A percentile compares a stretch with the other conserved stretches of the same genome.
Conservation (phyloP, 1,139 yeast genomes). For the Ogataea hybrid region DNA sequence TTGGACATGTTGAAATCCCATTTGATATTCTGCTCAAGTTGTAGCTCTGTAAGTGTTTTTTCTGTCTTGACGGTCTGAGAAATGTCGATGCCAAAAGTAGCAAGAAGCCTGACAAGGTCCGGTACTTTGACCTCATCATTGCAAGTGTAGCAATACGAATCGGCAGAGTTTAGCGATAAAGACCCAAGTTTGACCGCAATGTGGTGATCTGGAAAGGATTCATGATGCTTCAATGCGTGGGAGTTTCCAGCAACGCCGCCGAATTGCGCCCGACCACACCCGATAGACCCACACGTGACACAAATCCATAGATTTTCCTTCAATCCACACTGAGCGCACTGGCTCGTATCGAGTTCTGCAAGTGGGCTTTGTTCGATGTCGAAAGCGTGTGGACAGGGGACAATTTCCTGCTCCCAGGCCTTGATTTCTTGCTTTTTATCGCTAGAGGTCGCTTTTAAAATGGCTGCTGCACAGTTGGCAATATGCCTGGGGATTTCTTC, state of each 20-base stretch:
- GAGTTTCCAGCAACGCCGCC: conserved; percentile 93
- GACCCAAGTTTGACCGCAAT: conserved; percentile 92
- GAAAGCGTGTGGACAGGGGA: conserved; percentile 74
- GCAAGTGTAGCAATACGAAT: conserved; percentile 84
- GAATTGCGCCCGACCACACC: conserved; percentile 92
- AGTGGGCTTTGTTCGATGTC: conserved; percentile 43
- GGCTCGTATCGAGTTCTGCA: conserved; percentile 37
- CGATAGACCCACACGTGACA: conserved; percentile 80
- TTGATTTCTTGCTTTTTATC: conserved; percentile 68
- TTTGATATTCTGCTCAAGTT: conserved; percentile 85
- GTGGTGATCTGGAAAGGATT: conserved; percentile 52
- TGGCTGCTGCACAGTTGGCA: conserved; percentile 40
- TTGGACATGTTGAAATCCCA: conserved; percentile 90
- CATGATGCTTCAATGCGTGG: conserved; percentile 77
- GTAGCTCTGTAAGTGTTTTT: conserved; percentile 81
- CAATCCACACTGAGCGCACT: conserved; percentile 68
- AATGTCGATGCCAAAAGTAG: conserved; percentile 69
- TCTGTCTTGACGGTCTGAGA: conserved; percentile 63
- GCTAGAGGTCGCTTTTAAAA: conserved; percentile 65
- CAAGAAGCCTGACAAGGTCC: conserved; percentile 46
- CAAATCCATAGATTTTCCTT: conserved; percentile 88
- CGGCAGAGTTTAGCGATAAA: conserved; percentile 68
- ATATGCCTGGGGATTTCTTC: conserved; percentile 22
- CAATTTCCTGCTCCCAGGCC: conserved; percentile 89
- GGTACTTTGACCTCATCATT: conserved; percentile 87